Evolutionary conservation across 78 protist genomes (phyloP).

Genomic region (Dictyostelium firmibasis): DNA sequence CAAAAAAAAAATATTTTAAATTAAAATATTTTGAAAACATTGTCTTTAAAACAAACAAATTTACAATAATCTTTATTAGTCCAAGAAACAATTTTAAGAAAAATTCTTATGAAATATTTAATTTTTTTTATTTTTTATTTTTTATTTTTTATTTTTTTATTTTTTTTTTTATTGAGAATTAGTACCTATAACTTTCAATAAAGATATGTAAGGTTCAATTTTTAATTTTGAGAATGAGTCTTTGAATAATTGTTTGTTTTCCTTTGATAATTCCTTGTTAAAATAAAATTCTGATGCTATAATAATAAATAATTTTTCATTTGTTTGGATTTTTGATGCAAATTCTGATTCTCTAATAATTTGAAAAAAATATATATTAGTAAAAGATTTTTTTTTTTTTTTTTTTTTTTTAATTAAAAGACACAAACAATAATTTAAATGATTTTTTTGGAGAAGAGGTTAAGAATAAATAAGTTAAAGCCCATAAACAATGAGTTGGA

Average conservation of each 20-base stretch:
- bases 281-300: conserved; percentile 57
- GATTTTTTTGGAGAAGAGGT: conserved; percentile 44
- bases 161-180: not conserved
- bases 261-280: conserved; percentile 23
- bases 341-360: conserved; percentile 43
- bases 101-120: too few relatives aligned
- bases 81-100: too few relatives aligned
- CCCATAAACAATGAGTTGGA: conserved; percentile 66
- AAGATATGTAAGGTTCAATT: conserved; percentile 20
- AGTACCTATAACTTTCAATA: not conserved
- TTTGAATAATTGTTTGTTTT: conserved; percentile 26
- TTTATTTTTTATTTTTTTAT: too few relatives aligned
- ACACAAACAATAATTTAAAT: conserved; percentile 57
- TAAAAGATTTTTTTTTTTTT: not conserved
- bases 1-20: too few relatives aligned
- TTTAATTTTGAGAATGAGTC: conserved; percentile 37
- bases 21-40: too few relatives aligned
- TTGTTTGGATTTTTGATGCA: conserved; percentile 60
- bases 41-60: too few relatives aligned
- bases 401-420: not conserved
- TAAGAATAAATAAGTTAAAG: conserved; percentile 56
- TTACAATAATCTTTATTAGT: too few relatives aligned
- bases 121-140: too few relatives aligned
- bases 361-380: not conserved
- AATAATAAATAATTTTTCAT: conserved; percentile 49